Evolutionary conservation across 495 filamentous ascomycete genomes (phyloP).

Genomic region (Pseudotulostoma volvatum): DNA sequence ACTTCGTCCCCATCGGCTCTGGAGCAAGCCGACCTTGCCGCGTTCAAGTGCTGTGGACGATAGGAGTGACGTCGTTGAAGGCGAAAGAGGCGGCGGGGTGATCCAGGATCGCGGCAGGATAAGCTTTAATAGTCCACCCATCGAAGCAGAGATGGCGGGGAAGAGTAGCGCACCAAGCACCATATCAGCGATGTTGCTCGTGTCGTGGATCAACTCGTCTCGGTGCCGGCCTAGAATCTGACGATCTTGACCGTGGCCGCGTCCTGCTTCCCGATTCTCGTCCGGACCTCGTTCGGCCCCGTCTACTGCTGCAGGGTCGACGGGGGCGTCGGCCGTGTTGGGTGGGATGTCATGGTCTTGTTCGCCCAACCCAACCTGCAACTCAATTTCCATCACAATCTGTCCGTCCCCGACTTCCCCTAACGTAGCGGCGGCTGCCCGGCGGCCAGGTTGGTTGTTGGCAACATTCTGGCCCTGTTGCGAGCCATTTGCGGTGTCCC

Average conservation of each 20-base stretch:
- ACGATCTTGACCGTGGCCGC: constrained; percentile 14
- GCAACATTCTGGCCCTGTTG: constrained; percentile 7
- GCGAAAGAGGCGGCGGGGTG: constrained; percentile 18
- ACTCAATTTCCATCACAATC: constrained; percentile 29
- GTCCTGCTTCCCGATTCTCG: constrained; percentile 13
- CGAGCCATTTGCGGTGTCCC: constrained; percentile 28
- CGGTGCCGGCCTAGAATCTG: constrained; percentile 19
- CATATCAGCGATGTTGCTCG: constrained; percentile 35
- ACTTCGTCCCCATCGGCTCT: constrained; percentile 62
- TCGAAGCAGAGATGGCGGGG: constrained; percentile 42
- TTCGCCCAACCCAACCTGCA: constrained; percentile 26
- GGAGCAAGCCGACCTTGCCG: constrained; percentile 43
- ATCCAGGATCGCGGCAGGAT: constrained; percentile 48
- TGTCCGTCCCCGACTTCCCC: constrained; percentile 24
- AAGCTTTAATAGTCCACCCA: constrained; percentile 51
- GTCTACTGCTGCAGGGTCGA: constrained; percentile 10
- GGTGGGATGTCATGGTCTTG: constrained; percentile 15
- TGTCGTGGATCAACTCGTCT: constrained; percentile 34
- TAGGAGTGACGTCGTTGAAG: neutral
- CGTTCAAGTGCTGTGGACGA: constrained; percentile 20
- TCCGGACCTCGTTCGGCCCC: constrained; percentile 12
- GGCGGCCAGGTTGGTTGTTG: constrained; percentile 26
- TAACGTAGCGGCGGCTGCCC: constrained; percentile 22
- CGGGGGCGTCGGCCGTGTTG: constrained; percentile 8
- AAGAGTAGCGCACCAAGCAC: constrained; percentile 48